These are phyloP conservation scores for Gymnopilus junonius DNA, from an alignment of 768 basidiomycete genomes.

Conservation along the genomic window DNA sequence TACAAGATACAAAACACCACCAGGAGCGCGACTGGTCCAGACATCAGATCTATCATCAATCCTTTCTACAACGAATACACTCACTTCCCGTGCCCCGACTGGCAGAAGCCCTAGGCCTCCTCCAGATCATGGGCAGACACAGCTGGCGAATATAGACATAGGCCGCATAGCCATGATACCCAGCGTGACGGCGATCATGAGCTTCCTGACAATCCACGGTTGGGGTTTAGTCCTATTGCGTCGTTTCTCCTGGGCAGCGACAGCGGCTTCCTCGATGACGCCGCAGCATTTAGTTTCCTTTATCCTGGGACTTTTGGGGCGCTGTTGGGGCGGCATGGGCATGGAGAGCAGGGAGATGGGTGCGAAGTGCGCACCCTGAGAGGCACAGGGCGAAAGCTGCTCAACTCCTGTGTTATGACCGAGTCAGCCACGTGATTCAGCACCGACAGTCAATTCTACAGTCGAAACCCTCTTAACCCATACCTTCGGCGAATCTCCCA, in stretches of 20 bases:
- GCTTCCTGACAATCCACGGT: slow-evolving; percentile 77
- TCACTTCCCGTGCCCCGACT: slow-evolving; percentile 65
- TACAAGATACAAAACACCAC: slow-evolving; percentile 65
- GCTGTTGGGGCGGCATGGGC: neutral
- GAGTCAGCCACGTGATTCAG: too few species aligned
- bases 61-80: slow-evolving; percentile 34
- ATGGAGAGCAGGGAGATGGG: neutral
- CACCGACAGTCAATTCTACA: neutral
- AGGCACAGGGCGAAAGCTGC: too few species aligned
- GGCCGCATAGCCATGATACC: slow-evolving; percentile 66
- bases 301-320: neutral
- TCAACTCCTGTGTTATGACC: too few species aligned
- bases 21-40: slow-evolving; percentile 62
- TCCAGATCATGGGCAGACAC: slow-evolving; percentile 72
- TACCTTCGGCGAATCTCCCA: slow-evolving; percentile 9
- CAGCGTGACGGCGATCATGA: slow-evolving; percentile 61
- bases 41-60: slow-evolving; percentile 6
- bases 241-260: slow-evolving; percentile 42
- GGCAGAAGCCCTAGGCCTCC: slow-evolving; percentile 46
- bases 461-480: slow-evolving; percentile 12
- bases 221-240: slow-evolving; percentile 53
- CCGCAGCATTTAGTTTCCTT: slow-evolving; percentile 47
- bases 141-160: slow-evolving; percentile 84
- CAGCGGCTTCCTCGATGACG: slow-evolving; percentile 53
- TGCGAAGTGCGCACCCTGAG: neutral